Conservation (phyloP, 306 rosid species). For the Prunus salicina region DNA sequence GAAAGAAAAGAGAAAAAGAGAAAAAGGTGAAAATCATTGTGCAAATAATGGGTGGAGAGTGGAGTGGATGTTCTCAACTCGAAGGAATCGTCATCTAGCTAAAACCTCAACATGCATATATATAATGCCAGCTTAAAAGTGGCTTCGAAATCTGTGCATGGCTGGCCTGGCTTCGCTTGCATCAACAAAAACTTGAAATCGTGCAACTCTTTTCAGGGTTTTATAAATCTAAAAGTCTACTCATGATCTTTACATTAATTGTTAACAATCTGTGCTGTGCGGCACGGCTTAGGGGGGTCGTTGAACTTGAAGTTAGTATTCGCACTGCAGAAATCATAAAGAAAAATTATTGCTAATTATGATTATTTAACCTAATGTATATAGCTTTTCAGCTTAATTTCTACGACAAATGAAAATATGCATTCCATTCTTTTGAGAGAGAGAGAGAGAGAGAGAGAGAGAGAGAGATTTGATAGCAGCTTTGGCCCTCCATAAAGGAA, state of each 20-base stretch:
- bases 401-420: background rate
- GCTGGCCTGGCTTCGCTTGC: background rate
- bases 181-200: background rate
- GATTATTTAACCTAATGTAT: background rate
- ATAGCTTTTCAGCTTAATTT: background rate
- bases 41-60: background rate
- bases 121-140: constrained; percentile 32
- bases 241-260: too few relatives aligned
- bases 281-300: too few relatives aligned
- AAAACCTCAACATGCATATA: background rate
- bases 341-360: background rate
- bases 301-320: too few relatives aligned
- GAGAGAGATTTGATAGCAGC: background rate
- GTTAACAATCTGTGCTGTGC: too few relatives aligned
- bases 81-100: constrained; percentile 16
- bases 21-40: background rate
- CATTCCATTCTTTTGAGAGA: constrained; percentile 7
- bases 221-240: background rate
- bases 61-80: background rate
- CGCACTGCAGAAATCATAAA: background rate
- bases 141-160: constrained; percentile 11
- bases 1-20: background rate
- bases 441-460: background rate
- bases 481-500: constrained; percentile 20
- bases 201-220: background rate